Conservation (phyloP, 768 basidiomycete species). For the Suillus spraguei region DNA sequence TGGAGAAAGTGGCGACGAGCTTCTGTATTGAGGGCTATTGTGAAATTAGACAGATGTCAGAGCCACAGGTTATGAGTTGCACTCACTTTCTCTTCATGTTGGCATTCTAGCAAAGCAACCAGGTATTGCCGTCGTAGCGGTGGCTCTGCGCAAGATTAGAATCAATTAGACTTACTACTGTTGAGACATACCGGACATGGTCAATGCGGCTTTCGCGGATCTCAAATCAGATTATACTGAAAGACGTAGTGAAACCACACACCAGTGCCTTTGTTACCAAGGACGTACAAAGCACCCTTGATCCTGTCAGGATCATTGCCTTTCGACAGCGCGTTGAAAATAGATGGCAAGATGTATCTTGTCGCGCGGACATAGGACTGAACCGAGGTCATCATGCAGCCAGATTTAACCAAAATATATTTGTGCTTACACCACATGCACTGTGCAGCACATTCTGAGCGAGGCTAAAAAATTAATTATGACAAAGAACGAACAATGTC, state of each 20-base stretch:
- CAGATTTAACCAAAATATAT: not conserved
- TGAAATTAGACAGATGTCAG: constrained; percentile 2
- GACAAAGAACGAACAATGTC: not conserved
- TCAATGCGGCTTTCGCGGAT: constrained; percentile 57
- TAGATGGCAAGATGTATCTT: constrained; percentile 57
- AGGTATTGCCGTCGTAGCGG: constrained; percentile 59
- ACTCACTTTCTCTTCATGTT: constrained; percentile 82
- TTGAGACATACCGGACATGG: constrained; percentile 57
- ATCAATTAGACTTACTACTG: constrained; percentile 12
- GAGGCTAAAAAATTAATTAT: constrained; percentile 46
- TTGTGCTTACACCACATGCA: constrained; percentile 58
- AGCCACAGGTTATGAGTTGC: not conserved
- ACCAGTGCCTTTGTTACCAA: constrained; percentile 76
- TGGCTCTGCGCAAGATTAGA: constrained; percentile 46
- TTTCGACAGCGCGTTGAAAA: constrained; percentile 64
- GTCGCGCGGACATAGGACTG: constrained; percentile 77
- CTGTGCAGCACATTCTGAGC: constrained; percentile 67
- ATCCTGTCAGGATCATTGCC: constrained; percentile 90
- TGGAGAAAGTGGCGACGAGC: constrained; percentile 57
- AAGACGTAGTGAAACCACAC: constrained; percentile 21
- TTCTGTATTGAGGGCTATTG: constrained; percentile 75
- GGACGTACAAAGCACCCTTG: constrained; percentile 89
- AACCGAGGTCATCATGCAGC: constrained; percentile 15
- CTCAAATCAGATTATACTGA: not conserved
- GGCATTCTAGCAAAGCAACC: constrained; percentile 67